Conservation (phyloP, 768 basidiomycete genomes). For the Lepiota brunneoincarnata region DNA sequence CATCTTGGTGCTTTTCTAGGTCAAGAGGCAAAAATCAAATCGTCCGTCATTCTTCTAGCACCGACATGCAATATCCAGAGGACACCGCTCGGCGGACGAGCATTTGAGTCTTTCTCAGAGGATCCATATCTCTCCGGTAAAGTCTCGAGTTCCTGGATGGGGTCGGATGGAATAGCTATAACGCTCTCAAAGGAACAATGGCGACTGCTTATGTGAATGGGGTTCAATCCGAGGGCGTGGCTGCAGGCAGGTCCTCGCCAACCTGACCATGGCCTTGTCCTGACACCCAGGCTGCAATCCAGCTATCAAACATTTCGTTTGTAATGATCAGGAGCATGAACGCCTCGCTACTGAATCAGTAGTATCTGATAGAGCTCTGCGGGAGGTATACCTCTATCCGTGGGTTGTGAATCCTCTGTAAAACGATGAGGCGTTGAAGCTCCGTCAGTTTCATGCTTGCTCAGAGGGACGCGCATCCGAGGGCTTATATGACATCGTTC, state of each 20-base stretch:
- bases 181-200: constrained; percentile 41
- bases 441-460: constrained; percentile 62
- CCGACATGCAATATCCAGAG: constrained; percentile 79
- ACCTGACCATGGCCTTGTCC: not conserved
- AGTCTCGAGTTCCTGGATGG: not conserved
- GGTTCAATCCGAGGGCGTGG: constrained; percentile 61
- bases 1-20: constrained; percentile 59
- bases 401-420: constrained; percentile 26
- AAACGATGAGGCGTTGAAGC: not conserved
- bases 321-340: constrained; percentile 74
- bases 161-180: not conserved
- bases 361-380: constrained; percentile 61
- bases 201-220: constrained; percentile 69
- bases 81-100: constrained; percentile 54
- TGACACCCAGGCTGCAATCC: not conserved
- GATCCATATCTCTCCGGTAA: constrained; percentile 65
- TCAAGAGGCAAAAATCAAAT: constrained; percentile 63
- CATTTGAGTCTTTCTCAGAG: constrained; percentile 74
- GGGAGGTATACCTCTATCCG: constrained; percentile 74
- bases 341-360: constrained; percentile 62
- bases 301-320: constrained; percentile 75
- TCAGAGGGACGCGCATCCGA: constrained; percentile 57
- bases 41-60: constrained; percentile 60
- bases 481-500: constrained; percentile 68
- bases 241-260: constrained; percentile 40